phyloP scores from a whole-genome alignment of 768 basidiomycete species.

The Tricholoma hemisulphureum region DNA sequence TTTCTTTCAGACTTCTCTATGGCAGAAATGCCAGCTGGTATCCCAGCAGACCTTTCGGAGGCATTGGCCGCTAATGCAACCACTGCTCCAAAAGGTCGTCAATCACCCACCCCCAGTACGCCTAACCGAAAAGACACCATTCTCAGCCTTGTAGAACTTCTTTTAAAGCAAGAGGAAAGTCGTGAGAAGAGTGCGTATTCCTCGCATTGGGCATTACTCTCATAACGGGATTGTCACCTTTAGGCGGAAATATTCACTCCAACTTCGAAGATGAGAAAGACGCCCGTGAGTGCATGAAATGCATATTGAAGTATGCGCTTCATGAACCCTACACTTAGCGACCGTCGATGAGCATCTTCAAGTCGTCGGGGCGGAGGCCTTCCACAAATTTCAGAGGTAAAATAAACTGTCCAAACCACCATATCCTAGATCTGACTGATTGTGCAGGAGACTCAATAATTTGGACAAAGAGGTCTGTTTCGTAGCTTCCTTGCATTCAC shows the following conservation, averaged over 20 bases:
- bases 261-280: conserved; percentile 64
- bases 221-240: background rate
- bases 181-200: conserved; percentile 29
- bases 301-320: background rate
- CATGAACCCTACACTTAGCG: conserved; percentile 33
- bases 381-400: conserved; percentile 64
- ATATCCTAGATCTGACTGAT: conserved; percentile 6
- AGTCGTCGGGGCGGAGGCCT: conserved; percentile 61
- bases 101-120: conserved; percentile 25
- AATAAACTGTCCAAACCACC: conserved; percentile 7
- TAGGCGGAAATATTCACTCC: conserved; percentile 40
- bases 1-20: background rate
- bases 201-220: background rate
- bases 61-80: conserved; percentile 18
- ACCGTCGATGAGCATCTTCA: conserved; percentile 72
- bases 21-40: conserved; percentile 18
- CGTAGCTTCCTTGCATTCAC: background rate
- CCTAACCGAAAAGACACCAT: conserved; percentile 44
- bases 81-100: conserved; percentile 24
- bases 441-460: conserved; percentile 51
- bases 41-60: conserved; percentile 18
- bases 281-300: conserved; percentile 50
- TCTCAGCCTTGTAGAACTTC: conserved; percentile 50
- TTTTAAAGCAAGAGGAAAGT: conserved; percentile 38
- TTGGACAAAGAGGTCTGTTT: conserved; percentile 60